phyloP scores from a whole-genome alignment of 805 yeast genomes.

The Barnettozyma siamensis region DNA sequence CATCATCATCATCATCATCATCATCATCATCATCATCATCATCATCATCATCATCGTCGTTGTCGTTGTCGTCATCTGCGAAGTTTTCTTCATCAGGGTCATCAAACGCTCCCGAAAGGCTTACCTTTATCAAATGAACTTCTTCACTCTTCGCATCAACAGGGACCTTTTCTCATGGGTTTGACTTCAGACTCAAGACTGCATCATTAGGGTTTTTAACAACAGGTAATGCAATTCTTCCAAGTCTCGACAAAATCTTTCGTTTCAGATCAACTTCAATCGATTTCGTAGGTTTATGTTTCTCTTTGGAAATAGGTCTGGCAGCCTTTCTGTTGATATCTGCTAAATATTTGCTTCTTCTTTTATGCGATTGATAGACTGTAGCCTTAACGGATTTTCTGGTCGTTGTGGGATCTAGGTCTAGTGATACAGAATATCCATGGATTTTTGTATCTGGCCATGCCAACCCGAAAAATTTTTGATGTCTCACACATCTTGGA shows the following conservation, averaged over 20 bases:
- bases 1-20: no score
- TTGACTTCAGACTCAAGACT: not conserved
- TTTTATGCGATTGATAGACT: no score
- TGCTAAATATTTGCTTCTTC: not conserved
- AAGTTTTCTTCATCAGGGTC: no score
- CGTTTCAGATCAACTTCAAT: not conserved
- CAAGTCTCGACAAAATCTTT: not conserved
- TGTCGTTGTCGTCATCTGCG: no score
- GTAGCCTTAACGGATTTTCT: slow-evolving; percentile 9
- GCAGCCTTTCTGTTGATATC: not conserved
- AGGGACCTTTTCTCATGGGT: not conserved
- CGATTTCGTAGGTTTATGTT: not conserved
- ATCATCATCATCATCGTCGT: no score
- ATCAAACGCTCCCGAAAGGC: no score
- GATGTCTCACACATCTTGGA: slow-evolving; percentile 26
- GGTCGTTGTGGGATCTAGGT: not conserved
- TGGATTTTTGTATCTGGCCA: slow-evolving; percentile 23
- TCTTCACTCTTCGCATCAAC: not conserved
- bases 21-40: no score
- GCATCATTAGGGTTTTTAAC: slow-evolving; percentile 2
- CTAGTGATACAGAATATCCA: not conserved
- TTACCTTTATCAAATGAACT: no score
- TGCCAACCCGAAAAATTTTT: slow-evolving; percentile 17
- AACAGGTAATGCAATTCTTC: slow-evolving; percentile 6
- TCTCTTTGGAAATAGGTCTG: not conserved